Conservation (phyloP, 225 moss, liverwort and hornwort genomes). For the Bryum argenteum region DNA sequence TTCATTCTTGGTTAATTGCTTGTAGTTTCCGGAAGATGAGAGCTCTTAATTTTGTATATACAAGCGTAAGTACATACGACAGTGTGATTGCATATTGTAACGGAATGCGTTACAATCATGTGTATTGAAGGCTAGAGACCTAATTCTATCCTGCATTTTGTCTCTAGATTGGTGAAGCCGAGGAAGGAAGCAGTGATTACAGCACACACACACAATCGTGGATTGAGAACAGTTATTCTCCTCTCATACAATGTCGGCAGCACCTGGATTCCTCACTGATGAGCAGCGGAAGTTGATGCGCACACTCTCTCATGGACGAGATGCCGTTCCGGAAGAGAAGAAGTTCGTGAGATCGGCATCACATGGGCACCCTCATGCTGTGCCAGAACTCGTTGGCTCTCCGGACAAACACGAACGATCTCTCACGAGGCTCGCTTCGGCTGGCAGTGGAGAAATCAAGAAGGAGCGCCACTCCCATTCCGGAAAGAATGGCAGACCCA, state of each 20-base stretch:
- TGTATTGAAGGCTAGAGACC: neutral
- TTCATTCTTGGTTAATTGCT: neutral
- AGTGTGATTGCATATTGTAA: too few species aligned
- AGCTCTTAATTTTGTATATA: too few species aligned
- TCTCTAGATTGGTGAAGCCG: slow-evolving; percentile 46
- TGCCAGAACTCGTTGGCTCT: slow-evolving; percentile 45
- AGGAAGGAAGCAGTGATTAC: slow-evolving; percentile 24
- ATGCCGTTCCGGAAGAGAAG: slow-evolving; percentile 57
- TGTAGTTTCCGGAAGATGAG: too few species aligned
- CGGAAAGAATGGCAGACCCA: slow-evolving; percentile 88
- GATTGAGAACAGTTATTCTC: neutral
- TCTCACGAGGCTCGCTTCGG: slow-evolving; percentile 49
- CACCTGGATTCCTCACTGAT: slow-evolving; percentile 86
- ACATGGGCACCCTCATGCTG: slow-evolving; percentile 59
- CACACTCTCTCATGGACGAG: slow-evolving; percentile 86
- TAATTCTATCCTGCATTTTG: neutral
- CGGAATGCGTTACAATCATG: neutral
- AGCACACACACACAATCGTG: neutral
- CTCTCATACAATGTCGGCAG: slow-evolving; percentile 59
- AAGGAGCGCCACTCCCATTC: slow-evolving; percentile 89
- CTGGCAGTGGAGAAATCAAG: slow-evolving; percentile 53
- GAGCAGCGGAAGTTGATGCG: slow-evolving; percentile 94
- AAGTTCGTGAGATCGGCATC: slow-evolving; percentile 74
- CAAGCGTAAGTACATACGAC: too few species aligned
- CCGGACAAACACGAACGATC: slow-evolving; percentile 62